These are phyloP conservation scores for Drechslerella coelobrocha DNA, from an alignment of 2,329 filamentous ascomycete genomes.

Conservation along the genomic window DNA sequence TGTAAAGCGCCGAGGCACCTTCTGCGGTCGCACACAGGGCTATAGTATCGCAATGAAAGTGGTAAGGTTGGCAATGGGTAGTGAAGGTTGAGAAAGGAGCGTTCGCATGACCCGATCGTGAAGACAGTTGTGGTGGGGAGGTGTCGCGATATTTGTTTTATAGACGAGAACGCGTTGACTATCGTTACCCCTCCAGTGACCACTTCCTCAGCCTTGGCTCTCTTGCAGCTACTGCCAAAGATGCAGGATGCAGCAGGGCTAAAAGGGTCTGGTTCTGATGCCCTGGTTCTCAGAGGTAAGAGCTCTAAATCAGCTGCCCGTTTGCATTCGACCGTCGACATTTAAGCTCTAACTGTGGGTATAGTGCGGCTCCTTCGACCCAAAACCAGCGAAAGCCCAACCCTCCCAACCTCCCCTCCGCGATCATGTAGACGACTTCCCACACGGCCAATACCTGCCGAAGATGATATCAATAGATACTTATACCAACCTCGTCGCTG, in stretches of 20 bases:
- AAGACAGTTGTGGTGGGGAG: constrained; percentile 19
- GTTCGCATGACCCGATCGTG: background rate
- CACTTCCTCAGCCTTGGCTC: background rate
- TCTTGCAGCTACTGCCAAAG: too few species aligned
- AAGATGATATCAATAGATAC: constrained; percentile 34
- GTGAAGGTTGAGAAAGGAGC: constrained; percentile 3
- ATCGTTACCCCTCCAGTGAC: constrained; percentile 36
- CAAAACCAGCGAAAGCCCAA: too few species aligned
- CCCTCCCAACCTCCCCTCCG: background rate
- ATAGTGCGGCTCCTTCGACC: too few species aligned
- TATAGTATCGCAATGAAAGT: constrained; percentile 1
- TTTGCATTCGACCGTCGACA: too few species aligned
- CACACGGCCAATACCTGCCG: constrained; percentile 59
- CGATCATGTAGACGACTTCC: constrained; percentile 20
- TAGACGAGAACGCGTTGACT: constrained; percentile 36
- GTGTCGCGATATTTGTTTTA: constrained; percentile 40
- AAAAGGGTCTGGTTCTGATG: too few species aligned
- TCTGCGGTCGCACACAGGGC: background rate
- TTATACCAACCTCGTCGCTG: constrained; percentile 64
- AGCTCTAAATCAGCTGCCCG: too few species aligned
- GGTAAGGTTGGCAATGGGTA: constrained; percentile 23
- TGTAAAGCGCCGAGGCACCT: constrained; percentile 7
- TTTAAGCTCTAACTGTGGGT: too few species aligned
- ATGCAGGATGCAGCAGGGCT: too few species aligned
- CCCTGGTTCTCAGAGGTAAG: too few species aligned